Base-by-base conservation (phyloP, 352 stramenopile species). In the Globisporangium carolinianum region DNA sequence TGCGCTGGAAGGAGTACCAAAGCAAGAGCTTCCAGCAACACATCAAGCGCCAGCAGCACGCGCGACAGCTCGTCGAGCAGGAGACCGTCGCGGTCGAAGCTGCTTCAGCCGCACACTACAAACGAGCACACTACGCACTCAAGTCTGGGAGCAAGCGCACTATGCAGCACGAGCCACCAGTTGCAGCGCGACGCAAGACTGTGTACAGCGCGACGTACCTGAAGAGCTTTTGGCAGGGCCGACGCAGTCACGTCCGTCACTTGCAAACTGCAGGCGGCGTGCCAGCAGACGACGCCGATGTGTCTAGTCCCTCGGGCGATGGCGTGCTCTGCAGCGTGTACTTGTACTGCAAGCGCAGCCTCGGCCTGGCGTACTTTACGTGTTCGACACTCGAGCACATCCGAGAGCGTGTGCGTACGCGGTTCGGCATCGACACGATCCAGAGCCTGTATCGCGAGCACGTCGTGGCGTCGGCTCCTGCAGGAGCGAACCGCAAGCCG, bases 241-340 rank as follows among this genome's bases (percentile, higher is more conserved):
- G 47, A 50, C 46, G 24, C 15, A 8, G 35, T 11, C 11, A 14
- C 15, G 2, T n/a, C 10, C 9, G 24, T 17, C 0, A 37, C 17
- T 6, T 8, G 17, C 38, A n/a, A n/a, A n/a, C n/a, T n/a, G n/a
- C n/a, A n/a, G n/a, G n/a, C n/a, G n/a, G n/a, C n/a, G n/a, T n/a
- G n/a, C n/a, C n/a, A n/a, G n/a, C n/a, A n/a, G n/a, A n/a, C n/a
- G n/a, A n/a, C n/a, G n/a, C n/a, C n/a, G n/a, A n/a, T n/a, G n/a
- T n/a, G n/a, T n/a, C n/a, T n/a, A n/a, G n/a, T n/a, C n/a, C n/a
- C n/a, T n/a, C n/a, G 2, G 47, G 4, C 9, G 43, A 51, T 10
- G 64, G 54, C 1, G 69, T 68, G 38, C 63, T 89, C 11, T 89
- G 79, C 58, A 68, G 71, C 0, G 76, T 87, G 15, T 87, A 83